These are phyloP conservation scores for Neocatenulostroma microsporum DNA, from an alignment of 2,329 filamentous ascomycete species.

Conservation along the genomic window DNA sequence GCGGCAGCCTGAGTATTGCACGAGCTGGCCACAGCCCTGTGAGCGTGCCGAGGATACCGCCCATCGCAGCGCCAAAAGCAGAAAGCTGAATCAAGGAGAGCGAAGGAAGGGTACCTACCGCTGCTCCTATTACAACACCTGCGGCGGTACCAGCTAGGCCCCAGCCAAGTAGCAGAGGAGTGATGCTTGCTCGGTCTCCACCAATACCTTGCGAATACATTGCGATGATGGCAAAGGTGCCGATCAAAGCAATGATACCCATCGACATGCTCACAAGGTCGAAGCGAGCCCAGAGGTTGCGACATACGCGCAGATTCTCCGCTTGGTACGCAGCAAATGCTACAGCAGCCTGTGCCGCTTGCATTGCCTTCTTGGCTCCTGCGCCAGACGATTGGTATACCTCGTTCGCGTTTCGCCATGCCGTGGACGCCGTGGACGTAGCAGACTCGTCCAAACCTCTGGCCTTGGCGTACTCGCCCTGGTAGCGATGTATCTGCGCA, in stretches of 20 bases:
- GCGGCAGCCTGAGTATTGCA: conserved; percentile 41
- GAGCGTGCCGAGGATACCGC: conserved; percentile 33
- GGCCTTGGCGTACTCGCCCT: conserved; percentile 69
- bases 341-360: conserved; percentile 17
- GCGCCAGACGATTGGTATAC: too few relatives aligned
- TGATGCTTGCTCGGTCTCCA: conserved; percentile 48
- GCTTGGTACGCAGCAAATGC: conserved; percentile 67
- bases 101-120: conserved; percentile 25
- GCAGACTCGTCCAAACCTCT: conserved; percentile 58
- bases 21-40: conserved; percentile 36
- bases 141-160: conserved; percentile 45
- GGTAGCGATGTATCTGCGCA: conserved; percentile 83
- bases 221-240: conserved; percentile 60
- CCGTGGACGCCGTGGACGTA: conserved; percentile 40
- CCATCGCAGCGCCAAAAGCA: conserved; percentile 35
- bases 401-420: conserved; percentile 55
- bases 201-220: conserved; percentile 59
- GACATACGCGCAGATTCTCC: conserved; percentile 70
- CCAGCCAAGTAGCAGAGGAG: conserved; percentile 45
- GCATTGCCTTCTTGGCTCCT: conserved; percentile 20
- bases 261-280: conserved; percentile 78
- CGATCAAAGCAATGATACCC: conserved; percentile 63
- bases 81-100: conserved; percentile 34
- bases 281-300: conserved; percentile 83
- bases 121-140: conserved; percentile 23